Evolutionary conservation across 139 green algal genomes (phyloP).

Genomic region (Pedinophyceae sp.): DNA sequence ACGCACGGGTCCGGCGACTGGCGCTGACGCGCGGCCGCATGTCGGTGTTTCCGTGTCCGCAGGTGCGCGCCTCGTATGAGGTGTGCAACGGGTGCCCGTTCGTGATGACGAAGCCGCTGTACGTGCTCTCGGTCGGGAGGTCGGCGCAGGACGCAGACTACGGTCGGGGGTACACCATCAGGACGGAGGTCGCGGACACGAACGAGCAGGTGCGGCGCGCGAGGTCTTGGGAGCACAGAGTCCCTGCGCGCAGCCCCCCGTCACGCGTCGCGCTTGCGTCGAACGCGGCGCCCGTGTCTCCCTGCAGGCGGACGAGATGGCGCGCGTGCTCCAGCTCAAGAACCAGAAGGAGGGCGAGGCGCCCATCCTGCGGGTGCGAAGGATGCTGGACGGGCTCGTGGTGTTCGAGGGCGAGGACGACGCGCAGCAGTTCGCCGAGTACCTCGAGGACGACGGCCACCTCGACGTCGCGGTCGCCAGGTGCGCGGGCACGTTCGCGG

Average conservation of each 20-base stretch:
- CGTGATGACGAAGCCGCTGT: constrained; percentile 40
- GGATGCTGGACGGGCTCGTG: constrained; percentile 41
- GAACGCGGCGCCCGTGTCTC: not conserved
- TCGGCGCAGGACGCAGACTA: not conserved
- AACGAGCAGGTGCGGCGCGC: constrained; percentile 37
- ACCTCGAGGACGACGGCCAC: constrained; percentile 30
- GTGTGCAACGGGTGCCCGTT: constrained; percentile 43
- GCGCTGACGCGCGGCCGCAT: too few species aligned
- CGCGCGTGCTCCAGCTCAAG: not conserved
- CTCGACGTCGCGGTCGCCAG: too few species aligned
- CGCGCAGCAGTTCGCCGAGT: constrained; percentile 29
- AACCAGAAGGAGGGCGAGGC: constrained; percentile 5
- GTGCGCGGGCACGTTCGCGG: not conserved
- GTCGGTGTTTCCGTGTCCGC: not conserved
- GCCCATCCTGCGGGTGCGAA: constrained; percentile 16
- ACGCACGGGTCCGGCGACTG: too few species aligned
- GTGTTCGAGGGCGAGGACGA: constrained; percentile 32
- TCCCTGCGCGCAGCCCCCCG: constrained; percentile 27
- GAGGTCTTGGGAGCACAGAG: too few species aligned
- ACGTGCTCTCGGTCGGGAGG: constrained; percentile 21
- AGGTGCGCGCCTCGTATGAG: constrained; percentile 10
- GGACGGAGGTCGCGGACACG: constrained; percentile 25
- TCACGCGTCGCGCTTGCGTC: not conserved
- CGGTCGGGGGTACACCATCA: constrained; percentile 29
- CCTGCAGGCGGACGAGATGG: not conserved